Evolutionary conservation across 257 asterid genomes (phyloP).

Genomic region (Jacaranda copaia): DNA sequence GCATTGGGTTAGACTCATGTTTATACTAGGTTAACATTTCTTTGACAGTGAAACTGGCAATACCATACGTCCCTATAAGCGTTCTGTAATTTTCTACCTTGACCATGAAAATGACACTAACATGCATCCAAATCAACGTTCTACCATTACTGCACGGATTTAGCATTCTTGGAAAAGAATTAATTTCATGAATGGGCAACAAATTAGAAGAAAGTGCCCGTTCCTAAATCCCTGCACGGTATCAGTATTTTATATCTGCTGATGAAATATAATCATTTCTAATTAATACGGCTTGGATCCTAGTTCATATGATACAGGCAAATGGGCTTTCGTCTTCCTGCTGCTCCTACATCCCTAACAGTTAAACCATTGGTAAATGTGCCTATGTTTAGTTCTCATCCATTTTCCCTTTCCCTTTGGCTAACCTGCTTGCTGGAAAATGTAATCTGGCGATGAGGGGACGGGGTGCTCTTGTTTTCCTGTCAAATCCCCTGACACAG

Average conservation of each 20-base stretch:
- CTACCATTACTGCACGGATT: conserved; percentile 12
- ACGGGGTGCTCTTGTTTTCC: conserved; percentile 79
- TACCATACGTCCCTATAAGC: not conserved
- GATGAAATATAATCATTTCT: conserved; percentile 34
- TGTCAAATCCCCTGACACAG: conserved; percentile 95
- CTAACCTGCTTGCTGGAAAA: conserved; percentile 82
- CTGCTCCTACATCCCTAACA: conserved; percentile 29
- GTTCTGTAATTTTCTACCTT: not conserved
- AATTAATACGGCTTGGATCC: conserved; percentile 34
- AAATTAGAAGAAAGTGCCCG: conserved; percentile 26
- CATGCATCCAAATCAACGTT: conserved; percentile 14
- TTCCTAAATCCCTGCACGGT: conserved; percentile 32
- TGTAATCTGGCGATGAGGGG: conserved; percentile 91
- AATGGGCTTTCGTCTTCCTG: conserved; percentile 33
- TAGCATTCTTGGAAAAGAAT: conserved; percentile 12
- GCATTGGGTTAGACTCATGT: not conserved
- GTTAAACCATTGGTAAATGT: conserved; percentile 35
- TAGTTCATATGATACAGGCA: conserved; percentile 37
- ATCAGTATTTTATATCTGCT: conserved; percentile 23
- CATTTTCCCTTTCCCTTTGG: conserved; percentile 59
- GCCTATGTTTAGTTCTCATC: conserved; percentile 48
- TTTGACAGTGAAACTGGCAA: not conserved
- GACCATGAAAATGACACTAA: conserved; percentile 4
- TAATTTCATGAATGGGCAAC: conserved; percentile 24
- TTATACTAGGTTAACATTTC: not conserved